Evolutionary conservation across 768 basidiomycete species (phyloP), one percentile per base, ranked within the genome.

Genomic region (Paxillus rubicundulus): DNA sequence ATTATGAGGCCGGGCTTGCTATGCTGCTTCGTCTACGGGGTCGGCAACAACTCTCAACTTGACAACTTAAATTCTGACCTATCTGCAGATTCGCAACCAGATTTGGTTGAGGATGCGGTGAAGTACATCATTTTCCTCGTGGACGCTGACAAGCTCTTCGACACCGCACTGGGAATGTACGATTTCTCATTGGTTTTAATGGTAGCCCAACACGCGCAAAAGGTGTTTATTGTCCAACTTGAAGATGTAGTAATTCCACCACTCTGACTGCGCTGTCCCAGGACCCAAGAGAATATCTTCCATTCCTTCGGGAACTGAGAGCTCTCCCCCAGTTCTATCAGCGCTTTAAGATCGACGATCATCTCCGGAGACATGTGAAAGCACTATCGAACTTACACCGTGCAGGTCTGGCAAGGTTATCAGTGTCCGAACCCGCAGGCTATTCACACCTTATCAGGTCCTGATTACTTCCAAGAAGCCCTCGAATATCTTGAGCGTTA

Each of bases 41-140:
- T 94, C 49, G 49, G 74, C 2, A 34, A 18, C 24, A 9, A 38
- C 9, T 12, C 45, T 17, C 16, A 14, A 30, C 1, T 13, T 7
- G 24, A 14, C 44, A 14, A 30, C 1, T 13, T 7, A 27, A 14
- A 42, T 49, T 13, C 52, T 18, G 32, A 17, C 4, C 16, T 1
- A 34, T 45, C 40, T 46, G 40, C 27, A 69, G 57, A 57, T 13
- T 72, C 76, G 9, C 79, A 91, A 56, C 82, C 89, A 0, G 77
- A 82, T 24, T 69, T 93, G 2, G 91, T 97, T 13, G 95, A 99
- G 64, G 95, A 98, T 53, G 97, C 97, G 6, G 89, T 98, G 62
- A 98, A 95, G 66, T 99, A 98, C 64, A 87, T 98, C 67, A 98
- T 98, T 68, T 99, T 98, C 78, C 81, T 99, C 30, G 92, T 93